Conservation (phyloP, 805 yeast species). For the Candida xiaguanensis region DNA sequence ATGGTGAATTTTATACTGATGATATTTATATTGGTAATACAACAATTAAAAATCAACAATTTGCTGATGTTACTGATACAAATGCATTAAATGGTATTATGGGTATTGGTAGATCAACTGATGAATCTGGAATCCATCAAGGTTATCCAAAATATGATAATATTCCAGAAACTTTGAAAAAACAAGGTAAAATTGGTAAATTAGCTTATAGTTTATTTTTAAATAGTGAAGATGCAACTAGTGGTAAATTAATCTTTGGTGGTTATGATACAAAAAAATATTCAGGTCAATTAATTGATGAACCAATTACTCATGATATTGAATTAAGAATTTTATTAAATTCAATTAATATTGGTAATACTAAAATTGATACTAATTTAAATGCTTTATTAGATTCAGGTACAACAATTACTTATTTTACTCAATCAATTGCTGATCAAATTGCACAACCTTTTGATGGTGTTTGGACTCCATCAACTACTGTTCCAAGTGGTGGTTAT, state of each 20-base stretch:
- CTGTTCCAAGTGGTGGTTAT: slow-evolving; percentile 13
- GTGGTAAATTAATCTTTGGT: slow-evolving; percentile 29
- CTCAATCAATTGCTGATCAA: slow-evolving; percentile 21
- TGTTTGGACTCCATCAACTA: not conserved
- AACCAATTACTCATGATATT: no score
- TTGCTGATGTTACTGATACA: slow-evolving; percentile 31
- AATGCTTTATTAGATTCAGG: slow-evolving; percentile 30
- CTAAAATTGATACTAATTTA: slow-evolving; percentile 14
- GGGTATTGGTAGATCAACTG: slow-evolving; percentile 65
- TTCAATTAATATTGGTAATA: slow-evolving; percentile 23
- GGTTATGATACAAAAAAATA: slow-evolving; percentile 29
- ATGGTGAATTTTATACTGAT: slow-evolving; percentile 17
- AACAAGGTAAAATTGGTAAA: slow-evolving; percentile 30
- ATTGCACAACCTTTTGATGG: slow-evolving; percentile 1
- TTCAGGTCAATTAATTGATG: no score
- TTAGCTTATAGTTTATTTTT: no score
- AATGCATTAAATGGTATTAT: slow-evolving; percentile 66
- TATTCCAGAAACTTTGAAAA: slow-evolving; percentile 29
- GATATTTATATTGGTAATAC: slow-evolving; percentile 11
- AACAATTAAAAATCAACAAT: slow-evolving; percentile 13
- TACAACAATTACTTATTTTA: slow-evolving; percentile 42
- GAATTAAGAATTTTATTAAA: slow-evolving; percentile 43
- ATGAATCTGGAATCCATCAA: slow-evolving; percentile 52
- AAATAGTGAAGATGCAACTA: no score
- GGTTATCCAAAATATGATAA: slow-evolving; percentile 25